Evolutionary conservation across 768 basidiomycete genomes (phyloP).

Genomic region (Russula sp.): DNA sequence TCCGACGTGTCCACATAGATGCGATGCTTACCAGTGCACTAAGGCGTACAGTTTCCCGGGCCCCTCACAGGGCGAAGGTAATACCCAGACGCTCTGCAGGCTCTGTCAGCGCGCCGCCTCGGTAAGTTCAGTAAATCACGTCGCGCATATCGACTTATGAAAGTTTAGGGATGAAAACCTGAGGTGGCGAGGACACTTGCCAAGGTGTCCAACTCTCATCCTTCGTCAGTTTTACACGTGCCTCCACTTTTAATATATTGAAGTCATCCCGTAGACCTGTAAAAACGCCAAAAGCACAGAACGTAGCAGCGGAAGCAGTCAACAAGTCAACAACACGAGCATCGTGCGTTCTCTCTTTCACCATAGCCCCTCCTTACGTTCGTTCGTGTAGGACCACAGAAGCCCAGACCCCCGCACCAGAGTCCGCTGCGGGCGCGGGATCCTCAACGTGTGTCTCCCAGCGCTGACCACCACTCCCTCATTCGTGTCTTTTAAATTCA

Average conservation of each 20-base stretch:
- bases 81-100: neutral
- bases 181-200: neutral
- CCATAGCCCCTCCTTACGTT: no score
- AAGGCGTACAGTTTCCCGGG: neutral
- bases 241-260: neutral
- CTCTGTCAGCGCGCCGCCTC: neutral
- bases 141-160: constrained; percentile 1
- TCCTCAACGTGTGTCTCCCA: neutral
- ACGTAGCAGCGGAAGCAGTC: neutral
- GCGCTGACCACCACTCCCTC: no score
- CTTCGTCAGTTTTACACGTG: neutral
- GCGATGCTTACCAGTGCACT: no score
- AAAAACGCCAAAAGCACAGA: neutral
- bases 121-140: constrained; percentile 4
- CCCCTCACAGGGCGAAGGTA: neutral
- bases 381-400: neutral
- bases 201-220: neutral
- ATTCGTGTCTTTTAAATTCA: no score
- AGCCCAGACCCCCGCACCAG: neutral
- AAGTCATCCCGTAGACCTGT: neutral
- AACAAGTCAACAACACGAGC: neutral
- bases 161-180: neutral
- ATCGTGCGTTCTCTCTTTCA: no score
- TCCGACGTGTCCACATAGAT: no score
- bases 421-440: neutral